Evolutionary conservation across 805 yeast species (phyloP), one percentile per base, ranked within the genome.

Genomic region (Yarrowia sp.): DNA sequence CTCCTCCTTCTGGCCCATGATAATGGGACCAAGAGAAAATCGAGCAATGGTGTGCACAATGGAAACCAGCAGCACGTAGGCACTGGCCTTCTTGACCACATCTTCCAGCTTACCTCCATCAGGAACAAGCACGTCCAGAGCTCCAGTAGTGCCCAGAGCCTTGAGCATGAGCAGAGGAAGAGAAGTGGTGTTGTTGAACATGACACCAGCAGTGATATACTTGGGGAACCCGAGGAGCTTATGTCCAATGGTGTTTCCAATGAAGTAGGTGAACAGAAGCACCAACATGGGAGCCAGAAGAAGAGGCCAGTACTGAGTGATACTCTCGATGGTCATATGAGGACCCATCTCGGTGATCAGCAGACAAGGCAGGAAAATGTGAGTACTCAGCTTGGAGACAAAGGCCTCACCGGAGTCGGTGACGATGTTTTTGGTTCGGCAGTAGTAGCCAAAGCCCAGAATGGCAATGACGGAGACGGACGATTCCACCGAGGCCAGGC

Each of bases 331-430:
- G 13, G 70, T 66, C 38, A 68, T 48, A 28, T 43, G 65, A 7
- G 70, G 69, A 11, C 70, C 70, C 70, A 68, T 67, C 13, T 65
- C 68, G 9, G 70, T 68, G 36, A 68, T 44, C 13, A 68, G 58
- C 53, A 68, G 41, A 28, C 65, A 53, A 10, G 70, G 70, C 48
- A 68, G 45, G 43, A 68, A 68, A 17, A 68, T 45, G 44, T 65
- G 47, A 39, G 69, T 69, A 17, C 69, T 67, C 32, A 68, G 38
- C 45, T 44, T 45, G 18, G 70, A 68, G 9, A 68, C 57, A 13
- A 64, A 42, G n/a, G 22, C 31, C 44, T 50, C 63, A 38, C 58
- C 60, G 66, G 63, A 36, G 9, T 45, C 42, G 10, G 66, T 43
- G 31, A 63, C 35, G n/a, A 64, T 47, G 64, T 64, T 51, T 28